A percentile compares a stretch with the other conserved stretches of the same genome.
Evolutionary conservation across 1,284 basidiomycete species (phyloP).

Genomic region (Stygiomarasmius scandens): DNA sequence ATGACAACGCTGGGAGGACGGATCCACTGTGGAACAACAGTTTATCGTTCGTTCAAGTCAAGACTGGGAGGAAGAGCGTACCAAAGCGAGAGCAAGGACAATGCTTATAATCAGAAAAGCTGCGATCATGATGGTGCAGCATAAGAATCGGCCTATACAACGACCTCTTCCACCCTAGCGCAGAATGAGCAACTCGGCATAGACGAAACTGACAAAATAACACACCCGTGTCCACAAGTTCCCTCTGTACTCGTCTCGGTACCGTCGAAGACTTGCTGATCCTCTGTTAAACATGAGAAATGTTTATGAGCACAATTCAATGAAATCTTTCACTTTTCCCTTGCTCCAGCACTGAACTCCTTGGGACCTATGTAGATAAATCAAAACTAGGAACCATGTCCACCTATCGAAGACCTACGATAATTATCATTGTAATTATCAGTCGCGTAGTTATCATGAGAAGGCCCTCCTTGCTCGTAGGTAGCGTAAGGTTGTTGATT

Average conservation of each 20-base stretch:
- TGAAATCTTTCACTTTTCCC: constrained; percentile 36
- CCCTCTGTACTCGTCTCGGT: constrained; percentile 54
- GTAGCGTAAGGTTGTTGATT: constrained; percentile 47
- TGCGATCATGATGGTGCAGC: constrained; percentile 68
- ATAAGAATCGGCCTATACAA: constrained; percentile 68
- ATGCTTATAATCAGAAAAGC: constrained; percentile 71
- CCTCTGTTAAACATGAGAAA: constrained; percentile 16
- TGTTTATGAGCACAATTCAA: background rate
- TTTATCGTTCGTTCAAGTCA: background rate
- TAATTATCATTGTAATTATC: constrained; percentile 19
- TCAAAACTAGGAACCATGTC: no score
- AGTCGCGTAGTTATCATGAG: constrained; percentile 47
- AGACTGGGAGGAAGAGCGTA: constrained; percentile 41
- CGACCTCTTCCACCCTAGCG: constrained; percentile 55
- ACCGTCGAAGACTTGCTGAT: constrained; percentile 45
- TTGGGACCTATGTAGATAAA: no score
- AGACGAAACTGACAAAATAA: constrained; percentile 3
- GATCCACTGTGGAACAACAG: constrained; percentile 60
- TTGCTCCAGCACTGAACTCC: constrained; percentile 35
- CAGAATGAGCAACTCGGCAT: constrained; percentile 2
- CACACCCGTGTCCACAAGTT: constrained; percentile 66
- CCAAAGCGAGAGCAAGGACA: constrained; percentile 70
- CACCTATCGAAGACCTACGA: no score
- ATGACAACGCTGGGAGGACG: constrained; percentile 77
- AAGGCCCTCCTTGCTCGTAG: constrained; percentile 44